phyloP scores from a whole-genome alignment of 371 early-diverging fungal species.

The Mortierella sp. region DNA sequence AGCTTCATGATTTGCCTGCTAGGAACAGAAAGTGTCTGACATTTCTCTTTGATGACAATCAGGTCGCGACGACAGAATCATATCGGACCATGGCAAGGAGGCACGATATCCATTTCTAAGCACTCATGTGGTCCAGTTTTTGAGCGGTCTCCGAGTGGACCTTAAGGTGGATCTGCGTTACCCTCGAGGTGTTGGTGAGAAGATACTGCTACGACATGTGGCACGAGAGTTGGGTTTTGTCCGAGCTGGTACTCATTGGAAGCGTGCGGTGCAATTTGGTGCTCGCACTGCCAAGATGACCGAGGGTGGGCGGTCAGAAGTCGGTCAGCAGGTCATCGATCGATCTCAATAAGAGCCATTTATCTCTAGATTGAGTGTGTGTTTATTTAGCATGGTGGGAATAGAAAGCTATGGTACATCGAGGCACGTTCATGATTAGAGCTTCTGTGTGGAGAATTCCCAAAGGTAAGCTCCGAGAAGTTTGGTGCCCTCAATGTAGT shows the following conservation, averaged over 20 bases:
- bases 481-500: constrained; percentile 95
- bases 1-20: too few relatives aligned
- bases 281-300: constrained; percentile 95
- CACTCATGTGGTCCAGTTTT: constrained; percentile 72
- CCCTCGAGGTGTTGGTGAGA: constrained; percentile 90
- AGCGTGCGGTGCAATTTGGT: constrained; percentile 97
- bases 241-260: constrained; percentile 71
- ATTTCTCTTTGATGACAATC: background rate
- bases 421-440: background rate
- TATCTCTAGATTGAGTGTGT: too few relatives aligned
- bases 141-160: constrained; percentile 78
- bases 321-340: constrained; percentile 62
- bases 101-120: constrained; percentile 92
- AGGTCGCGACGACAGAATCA: constrained; percentile 95
- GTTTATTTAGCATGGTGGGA: too few relatives aligned
- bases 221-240: constrained; percentile 67
- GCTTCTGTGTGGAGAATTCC: constrained; percentile 70
- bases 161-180: constrained; percentile 85
- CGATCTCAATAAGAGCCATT: too few relatives aligned
- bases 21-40: background rate
- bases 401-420: too few relatives aligned
- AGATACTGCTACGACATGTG: constrained; percentile 82
- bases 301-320: constrained; percentile 64
- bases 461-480: constrained; percentile 90
- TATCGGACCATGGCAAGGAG: constrained; percentile 90